Conservation (phyloP, 2,329 filamentous ascomycete species). For the Mycosphaerella arachidis region DNA sequence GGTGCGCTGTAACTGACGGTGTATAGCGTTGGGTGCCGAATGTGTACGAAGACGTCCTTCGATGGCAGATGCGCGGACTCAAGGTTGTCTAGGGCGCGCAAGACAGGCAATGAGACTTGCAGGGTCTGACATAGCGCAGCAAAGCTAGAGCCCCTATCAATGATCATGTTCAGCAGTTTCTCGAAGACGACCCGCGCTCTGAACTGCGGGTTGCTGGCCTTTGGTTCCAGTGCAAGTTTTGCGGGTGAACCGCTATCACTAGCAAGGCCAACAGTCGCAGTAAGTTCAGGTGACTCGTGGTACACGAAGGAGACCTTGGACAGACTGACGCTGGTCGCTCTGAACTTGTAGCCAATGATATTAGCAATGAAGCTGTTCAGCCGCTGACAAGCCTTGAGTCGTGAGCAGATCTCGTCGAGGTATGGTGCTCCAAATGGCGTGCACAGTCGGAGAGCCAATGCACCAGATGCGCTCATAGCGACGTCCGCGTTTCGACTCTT, state of each 20-base stretch:
- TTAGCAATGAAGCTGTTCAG: constrained; percentile 66
- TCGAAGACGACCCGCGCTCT: constrained; percentile 27
- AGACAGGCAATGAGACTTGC: constrained; percentile 56
- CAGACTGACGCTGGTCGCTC: constrained; percentile 57
- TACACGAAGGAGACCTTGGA: constrained; percentile 67
- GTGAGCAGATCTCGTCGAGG: constrained; percentile 54
- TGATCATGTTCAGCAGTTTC: constrained; percentile 40
- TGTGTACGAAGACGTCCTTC: constrained; percentile 26
- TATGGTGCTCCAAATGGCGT: constrained; percentile 57
- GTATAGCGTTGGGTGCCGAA: constrained; percentile 35
- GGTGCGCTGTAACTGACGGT: constrained; percentile 40
- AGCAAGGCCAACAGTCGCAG: constrained; percentile 18
- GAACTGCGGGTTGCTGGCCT: constrained; percentile 28
- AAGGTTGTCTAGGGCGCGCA: constrained; percentile 57
- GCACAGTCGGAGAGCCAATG: constrained; percentile 59
- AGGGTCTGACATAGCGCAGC: not conserved
- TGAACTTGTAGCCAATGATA: constrained; percentile 56
- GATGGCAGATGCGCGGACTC: constrained; percentile 38
- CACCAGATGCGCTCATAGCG: constrained; percentile 57
- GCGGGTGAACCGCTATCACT: constrained; percentile 45
- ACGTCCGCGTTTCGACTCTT: constrained; percentile 55
- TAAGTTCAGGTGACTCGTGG: constrained; percentile 30
- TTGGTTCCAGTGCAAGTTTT: constrained; percentile 54
- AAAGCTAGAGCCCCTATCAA: not conserved
- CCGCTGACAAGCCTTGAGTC: constrained; percentile 63